These are phyloP conservation scores for Solanum appendiculatum DNA, from an alignment of 257 asterid genomes.

Conservation along the genomic window DNA sequence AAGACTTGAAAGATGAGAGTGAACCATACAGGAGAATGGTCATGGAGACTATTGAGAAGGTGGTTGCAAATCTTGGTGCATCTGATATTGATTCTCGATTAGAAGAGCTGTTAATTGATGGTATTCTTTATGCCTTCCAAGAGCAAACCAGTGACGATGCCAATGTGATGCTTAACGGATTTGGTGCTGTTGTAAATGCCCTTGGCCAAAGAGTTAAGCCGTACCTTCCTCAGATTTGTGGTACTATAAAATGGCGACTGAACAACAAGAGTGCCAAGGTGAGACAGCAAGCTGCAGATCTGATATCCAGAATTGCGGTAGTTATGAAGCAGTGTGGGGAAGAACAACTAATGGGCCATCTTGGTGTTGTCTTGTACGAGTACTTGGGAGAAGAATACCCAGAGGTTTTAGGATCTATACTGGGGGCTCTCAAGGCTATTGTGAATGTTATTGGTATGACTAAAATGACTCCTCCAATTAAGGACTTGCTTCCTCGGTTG, in stretches of 20 bases:
- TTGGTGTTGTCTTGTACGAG: constrained; percentile 81
- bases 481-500: constrained; percentile 87
- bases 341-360: constrained; percentile 90
- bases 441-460: constrained; percentile 94
- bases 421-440: constrained; percentile 84
- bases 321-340: constrained; percentile 89
- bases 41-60: constrained; percentile 94
- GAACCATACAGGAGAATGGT: constrained; percentile 95
- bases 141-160: constrained; percentile 96
- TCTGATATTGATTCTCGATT: constrained; percentile 83
- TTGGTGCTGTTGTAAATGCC: constrained; percentile 88
- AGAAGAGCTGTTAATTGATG: constrained; percentile 79
- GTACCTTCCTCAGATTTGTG: constrained; percentile 91
- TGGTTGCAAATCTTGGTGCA: constrained; percentile 82
- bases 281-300: constrained; percentile 89
- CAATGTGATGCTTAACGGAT: constrained; percentile 87
- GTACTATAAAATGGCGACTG: constrained; percentile 86
- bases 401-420: constrained; percentile 78
- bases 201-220: constrained; percentile 86
- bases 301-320: constrained; percentile 80
- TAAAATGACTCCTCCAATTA: constrained; percentile 90
- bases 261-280: constrained; percentile 92
- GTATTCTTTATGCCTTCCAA: constrained; percentile 83
- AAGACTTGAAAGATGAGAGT: constrained; percentile 84
- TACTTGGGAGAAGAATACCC: constrained; percentile 91